Base-by-base conservation (phyloP, 1,139 yeast species). In the Yamadazyma spencermartinsiae region DNA sequence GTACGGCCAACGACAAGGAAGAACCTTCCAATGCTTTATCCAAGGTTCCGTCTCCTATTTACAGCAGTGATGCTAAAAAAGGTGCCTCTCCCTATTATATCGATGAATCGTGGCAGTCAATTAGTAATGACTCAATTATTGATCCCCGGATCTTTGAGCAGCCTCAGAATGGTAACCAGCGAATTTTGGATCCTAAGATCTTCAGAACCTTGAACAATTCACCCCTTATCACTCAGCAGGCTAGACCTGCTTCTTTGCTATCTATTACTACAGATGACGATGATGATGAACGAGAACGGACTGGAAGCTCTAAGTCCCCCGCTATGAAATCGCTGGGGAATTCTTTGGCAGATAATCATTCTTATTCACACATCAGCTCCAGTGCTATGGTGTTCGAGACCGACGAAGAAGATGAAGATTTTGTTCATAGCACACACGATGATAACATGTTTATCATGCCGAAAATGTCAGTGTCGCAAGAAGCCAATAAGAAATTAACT, bases 311-410 rank as follows among this genome's bases (percentile, higher is more conserved):
- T 48, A 40, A 29, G 43, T 23, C 26, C 12, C 9, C 26, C n/a
- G 12, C 9, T 23, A 12, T n/a, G n/a, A n/a, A n/a, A n/a, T n/a
- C n/a, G n/a, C n/a, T n/a, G n/a, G n/a, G n/a, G n/a, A n/a, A n/a
- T n/a, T n/a, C 8, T 8, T 23, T 23, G 12, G 12, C 5, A 11
- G 26, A 23, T 23, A 25, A 26, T 14, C 27, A 8, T n/a, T 14
- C 39, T 12, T 18, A 27, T 28, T 12, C 30, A 26, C 25, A 31
- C 25, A 18, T 7, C 16, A 23, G 34, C 41, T 17, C 35, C 23
- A 43, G 48, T 18, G 65, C 64, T 3, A 63, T 68, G 70, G 68
- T 68, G 11, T 67, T 68, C 48, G 74, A 69, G 38, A 66, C 72
- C 0, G 75, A 68, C 40, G 73, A 66, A 42, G 75, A 68, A 42